Percentiles rank a stretch among this genome's conserved stretches.
Evolutionary conservation across 1,284 basidiomycete species (phyloP).

Genomic region (Cystobasidiaceae sp.): DNA sequence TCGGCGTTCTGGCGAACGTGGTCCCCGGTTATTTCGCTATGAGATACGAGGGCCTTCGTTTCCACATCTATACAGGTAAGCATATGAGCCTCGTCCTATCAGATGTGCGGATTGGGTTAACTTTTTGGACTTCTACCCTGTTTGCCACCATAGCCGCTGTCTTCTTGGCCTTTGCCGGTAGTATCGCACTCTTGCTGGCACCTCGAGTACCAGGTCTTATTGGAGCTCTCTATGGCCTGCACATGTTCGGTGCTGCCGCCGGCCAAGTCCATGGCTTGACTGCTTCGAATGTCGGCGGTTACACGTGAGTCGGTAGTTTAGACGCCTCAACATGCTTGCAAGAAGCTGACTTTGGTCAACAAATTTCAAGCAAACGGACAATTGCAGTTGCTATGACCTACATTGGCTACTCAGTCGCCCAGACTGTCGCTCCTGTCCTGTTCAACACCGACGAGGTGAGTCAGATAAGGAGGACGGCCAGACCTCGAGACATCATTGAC

Average conservation of each 20-base stretch:
- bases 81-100: neutral
- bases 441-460: slow-evolving; percentile 2
- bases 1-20: neutral
- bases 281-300: slow-evolving; percentile 10
- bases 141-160: neutral
- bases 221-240: slow-evolving; percentile 15
- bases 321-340: no score
- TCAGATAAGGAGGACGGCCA: no score
- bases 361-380: neutral
- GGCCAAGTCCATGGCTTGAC: slow-evolving; percentile 11
- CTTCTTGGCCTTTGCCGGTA: slow-evolving; percentile 14
- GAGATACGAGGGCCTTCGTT: slow-evolving; percentile 11
- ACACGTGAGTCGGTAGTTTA: neutral
- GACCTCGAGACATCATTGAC: no score
- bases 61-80: slow-evolving; percentile 19
- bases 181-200: slow-evolving; percentile 6
- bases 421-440: slow-evolving; percentile 6
- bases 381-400: slow-evolving; percentile 10
- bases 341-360: no score
- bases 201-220: slow-evolving; percentile 17
- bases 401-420: slow-evolving; percentile 11
- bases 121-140: no score
- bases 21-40: slow-evolving; percentile 21
- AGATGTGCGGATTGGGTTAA: no score
- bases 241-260: slow-evolving; percentile 18